Evolutionary conservation across 2,329 filamentous ascomycete genomes (phyloP).

Genomic region (Didymella pomorum): DNA sequence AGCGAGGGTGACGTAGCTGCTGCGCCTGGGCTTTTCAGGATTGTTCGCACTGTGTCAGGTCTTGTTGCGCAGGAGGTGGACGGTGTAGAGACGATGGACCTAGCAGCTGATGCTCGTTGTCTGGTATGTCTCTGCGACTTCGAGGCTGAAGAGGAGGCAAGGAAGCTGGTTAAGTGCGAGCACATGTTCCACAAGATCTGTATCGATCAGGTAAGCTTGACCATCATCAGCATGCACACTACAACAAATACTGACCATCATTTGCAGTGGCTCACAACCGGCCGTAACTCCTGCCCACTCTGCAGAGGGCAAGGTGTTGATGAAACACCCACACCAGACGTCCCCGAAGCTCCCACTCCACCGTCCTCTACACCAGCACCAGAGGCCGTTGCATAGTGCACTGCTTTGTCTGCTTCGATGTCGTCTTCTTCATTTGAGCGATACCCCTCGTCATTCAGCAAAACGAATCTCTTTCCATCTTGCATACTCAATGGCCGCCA

Average conservation of each 20-base stretch:
- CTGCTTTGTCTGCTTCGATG: constrained; percentile 7
- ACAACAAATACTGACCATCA: neutral
- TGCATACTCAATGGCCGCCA: constrained; percentile 13
- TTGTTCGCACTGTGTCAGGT: constrained; percentile 54
- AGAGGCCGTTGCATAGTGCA: constrained; percentile 20
- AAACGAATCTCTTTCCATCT: constrained; percentile 4
- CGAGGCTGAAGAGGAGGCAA: constrained; percentile 66
- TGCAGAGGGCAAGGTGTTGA: constrained; percentile 67
- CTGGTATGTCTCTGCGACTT: constrained; percentile 73
- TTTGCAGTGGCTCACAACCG: constrained; percentile 71
- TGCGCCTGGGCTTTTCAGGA: constrained; percentile 66
- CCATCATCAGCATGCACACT: too few species aligned
- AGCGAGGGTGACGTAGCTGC: constrained; percentile 69
- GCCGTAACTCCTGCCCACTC: constrained; percentile 69
- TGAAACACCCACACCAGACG: constrained; percentile 49
- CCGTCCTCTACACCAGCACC: constrained; percentile 25
- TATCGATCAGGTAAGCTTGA: constrained; percentile 69
- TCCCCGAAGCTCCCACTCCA: constrained; percentile 14
- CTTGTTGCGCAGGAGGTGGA: constrained; percentile 59
- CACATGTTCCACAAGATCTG: constrained; percentile 74
- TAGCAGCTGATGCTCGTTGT: constrained; percentile 61
- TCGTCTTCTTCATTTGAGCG: constrained; percentile 2
- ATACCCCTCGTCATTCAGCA: constrained; percentile 10
- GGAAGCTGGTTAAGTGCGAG: constrained; percentile 68
- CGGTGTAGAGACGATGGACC: constrained; percentile 41